These are phyloP conservation scores for Astragalus glycyphyllos DNA, from an alignment of 306 rosid species.

Conservation along the genomic window DNA sequence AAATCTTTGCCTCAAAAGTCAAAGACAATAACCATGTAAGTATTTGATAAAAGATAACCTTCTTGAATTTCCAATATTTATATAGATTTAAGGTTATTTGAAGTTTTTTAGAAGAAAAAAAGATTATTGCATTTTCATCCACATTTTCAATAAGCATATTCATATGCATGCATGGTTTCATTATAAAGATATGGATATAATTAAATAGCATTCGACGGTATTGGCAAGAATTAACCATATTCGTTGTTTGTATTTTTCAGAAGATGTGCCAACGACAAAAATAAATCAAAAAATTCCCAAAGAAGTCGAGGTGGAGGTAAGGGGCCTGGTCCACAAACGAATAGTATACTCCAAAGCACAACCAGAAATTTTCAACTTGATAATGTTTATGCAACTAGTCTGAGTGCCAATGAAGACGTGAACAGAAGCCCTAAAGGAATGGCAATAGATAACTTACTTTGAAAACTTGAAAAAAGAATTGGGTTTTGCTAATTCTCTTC, in stretches of 20 bases:
- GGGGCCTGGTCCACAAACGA: not conserved
- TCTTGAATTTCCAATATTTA: too few species aligned
- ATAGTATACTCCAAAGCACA: not conserved
- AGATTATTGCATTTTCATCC: too few species aligned
- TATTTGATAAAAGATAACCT: not conserved
- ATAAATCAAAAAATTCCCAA: not conserved
- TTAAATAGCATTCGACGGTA: too few species aligned
- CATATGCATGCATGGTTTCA: too few species aligned
- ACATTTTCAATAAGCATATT: too few species aligned
- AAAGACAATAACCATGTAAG: constrained; percentile 24
- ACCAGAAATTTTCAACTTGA: constrained; percentile 1
- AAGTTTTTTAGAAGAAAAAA: too few species aligned
- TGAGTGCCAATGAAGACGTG: not conserved
- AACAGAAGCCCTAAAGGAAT: not conserved
- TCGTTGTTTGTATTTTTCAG: not conserved
- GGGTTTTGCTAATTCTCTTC: too few species aligned
- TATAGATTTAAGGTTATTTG: too few species aligned
- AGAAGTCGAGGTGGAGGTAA: not conserved
- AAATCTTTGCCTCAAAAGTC: not conserved
- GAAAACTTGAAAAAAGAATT: too few species aligned
- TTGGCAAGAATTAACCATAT: not conserved
- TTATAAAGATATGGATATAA: too few species aligned
- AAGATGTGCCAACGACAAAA: not conserved
- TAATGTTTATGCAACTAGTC: not conserved
- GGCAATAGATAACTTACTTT: not conserved